phyloP scores from a whole-genome alignment of 208 protist species.

The Strigomonas galati region DNA sequence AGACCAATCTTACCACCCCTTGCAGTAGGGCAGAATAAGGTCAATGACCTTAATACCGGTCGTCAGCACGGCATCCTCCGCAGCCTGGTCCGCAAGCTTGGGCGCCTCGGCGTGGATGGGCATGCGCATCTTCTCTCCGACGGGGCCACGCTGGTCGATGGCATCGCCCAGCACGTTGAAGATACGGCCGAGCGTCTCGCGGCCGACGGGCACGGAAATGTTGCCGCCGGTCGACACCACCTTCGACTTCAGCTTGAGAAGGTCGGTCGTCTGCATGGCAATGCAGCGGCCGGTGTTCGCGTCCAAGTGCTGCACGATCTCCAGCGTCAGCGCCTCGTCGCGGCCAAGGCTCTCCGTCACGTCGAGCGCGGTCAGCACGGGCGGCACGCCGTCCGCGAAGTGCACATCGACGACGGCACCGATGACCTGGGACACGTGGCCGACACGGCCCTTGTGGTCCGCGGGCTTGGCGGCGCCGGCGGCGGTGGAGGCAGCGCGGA shows the following conservation, averaged over 20 bases:
- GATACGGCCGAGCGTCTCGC: slow-evolving; percentile 95
- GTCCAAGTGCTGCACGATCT: slow-evolving; percentile 97
- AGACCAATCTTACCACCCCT: slow-evolving; percentile 99
- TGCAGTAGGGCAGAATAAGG: slow-evolving; percentile 97
- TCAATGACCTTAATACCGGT: slow-evolving; percentile 99
- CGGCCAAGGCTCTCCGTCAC: slow-evolving; percentile 81
- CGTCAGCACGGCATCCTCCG: slow-evolving; percentile 93
- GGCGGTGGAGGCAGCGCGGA: slow-evolving; percentile 21
- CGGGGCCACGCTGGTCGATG: slow-evolving; percentile 97
- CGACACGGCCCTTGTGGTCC: slow-evolving; percentile 82
- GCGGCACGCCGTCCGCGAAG: slow-evolving; percentile 94
- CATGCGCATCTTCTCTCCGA: slow-evolving; percentile 81
- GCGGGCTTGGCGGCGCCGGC: slow-evolving; percentile 26
- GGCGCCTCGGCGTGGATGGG: slow-evolving; percentile 96
- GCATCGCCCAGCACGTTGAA: slow-evolving; percentile 99
- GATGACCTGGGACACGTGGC: slow-evolving; percentile 94
- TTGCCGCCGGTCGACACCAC: slow-evolving; percentile 94
- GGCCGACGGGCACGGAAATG: slow-evolving; percentile 96
- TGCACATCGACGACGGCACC: slow-evolving; percentile 98
- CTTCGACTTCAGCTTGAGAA: slow-evolving; percentile 93
- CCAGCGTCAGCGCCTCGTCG: slow-evolving; percentile 92
- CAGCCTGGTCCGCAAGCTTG: slow-evolving; percentile 92
- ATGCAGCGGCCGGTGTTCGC: slow-evolving; percentile 97
- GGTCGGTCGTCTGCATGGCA: slow-evolving; percentile 98
- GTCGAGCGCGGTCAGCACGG: slow-evolving; percentile 96